A percentile compares a stretch with the other conserved stretches of the same genome.
phyloP scores from a whole-genome alignment of 768 basidiomycete species.

The Hebeloma cylindrosporum region DNA sequence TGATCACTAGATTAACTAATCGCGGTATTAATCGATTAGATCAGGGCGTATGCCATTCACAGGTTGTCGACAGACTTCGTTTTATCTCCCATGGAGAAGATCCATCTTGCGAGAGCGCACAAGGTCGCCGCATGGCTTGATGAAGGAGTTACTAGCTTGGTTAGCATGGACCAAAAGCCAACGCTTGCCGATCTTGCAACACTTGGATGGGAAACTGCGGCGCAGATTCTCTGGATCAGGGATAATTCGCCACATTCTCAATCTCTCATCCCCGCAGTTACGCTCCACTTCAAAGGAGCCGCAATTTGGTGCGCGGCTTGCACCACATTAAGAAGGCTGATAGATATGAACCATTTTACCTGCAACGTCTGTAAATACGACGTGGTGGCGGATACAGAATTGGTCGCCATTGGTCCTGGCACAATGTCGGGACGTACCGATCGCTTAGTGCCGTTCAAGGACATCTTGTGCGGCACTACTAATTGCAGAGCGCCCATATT shows the following conservation, averaged over 20 bases:
- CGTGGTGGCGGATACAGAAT: not conserved
- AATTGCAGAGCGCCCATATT: not conserved
- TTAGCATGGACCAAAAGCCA: not conserved
- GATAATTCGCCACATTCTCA: not conserved
- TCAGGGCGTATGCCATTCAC: conserved; percentile 12
- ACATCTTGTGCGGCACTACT: not conserved
- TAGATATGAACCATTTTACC: not conserved
- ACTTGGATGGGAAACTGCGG: conserved; percentile 8
- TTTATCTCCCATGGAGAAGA: conserved; percentile 9
- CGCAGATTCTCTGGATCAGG: conserved; percentile 6
- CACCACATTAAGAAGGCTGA: not conserved
- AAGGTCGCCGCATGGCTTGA: conserved; percentile 8
- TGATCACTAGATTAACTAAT: not conserved
- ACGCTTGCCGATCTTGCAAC: conserved; percentile 4
- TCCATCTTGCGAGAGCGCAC: conserved; percentile 9
- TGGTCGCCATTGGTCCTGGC: not conserved
- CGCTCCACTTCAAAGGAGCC: conserved; percentile 1
- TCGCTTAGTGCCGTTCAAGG: not conserved
- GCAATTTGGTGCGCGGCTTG: conserved; percentile 9
- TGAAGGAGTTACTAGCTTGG: conserved; percentile 10
- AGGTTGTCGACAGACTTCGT: conserved; percentile 5
- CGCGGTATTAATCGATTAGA: not conserved
- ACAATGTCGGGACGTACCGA: not conserved
- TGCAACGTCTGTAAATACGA: not conserved
- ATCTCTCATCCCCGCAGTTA: not conserved